Percentiles rank a stretch among this genome's conserved stretches.
These are phyloP conservation scores for Pleurotus ostreatus DNA, from an alignment of 768 basidiomycete species.

Conservation along the genomic window DNA sequence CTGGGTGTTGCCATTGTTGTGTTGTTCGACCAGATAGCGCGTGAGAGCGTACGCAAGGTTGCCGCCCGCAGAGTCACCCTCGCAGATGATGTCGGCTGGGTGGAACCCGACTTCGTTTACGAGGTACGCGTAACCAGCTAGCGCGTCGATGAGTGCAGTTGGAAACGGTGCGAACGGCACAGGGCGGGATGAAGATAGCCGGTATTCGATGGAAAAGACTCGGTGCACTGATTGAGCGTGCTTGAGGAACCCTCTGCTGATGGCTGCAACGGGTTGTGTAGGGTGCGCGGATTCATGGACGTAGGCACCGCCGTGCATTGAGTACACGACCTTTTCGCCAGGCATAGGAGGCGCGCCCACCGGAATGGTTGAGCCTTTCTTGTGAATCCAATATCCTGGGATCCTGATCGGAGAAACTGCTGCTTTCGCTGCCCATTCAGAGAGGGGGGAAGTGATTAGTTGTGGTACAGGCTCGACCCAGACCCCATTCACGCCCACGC, in stretches of 20 bases:
- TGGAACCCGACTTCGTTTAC: constrained; percentile 51
- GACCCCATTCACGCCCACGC: constrained; percentile 38
- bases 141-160: constrained; percentile 68
- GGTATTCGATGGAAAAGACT: constrained; percentile 67
- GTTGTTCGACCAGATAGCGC: constrained; percentile 58
- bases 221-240: constrained; percentile 39
- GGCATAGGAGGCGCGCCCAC: constrained; percentile 34
- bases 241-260: constrained; percentile 44
- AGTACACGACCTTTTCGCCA: constrained; percentile 56
- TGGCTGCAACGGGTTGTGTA: constrained; percentile 36
- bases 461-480: constrained; percentile 45
- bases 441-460: constrained; percentile 39
- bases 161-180: constrained; percentile 60
- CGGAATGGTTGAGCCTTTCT: constrained; percentile 29
- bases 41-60: constrained; percentile 64
- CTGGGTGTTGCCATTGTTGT: constrained; percentile 17
- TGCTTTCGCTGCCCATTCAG: constrained; percentile 33
- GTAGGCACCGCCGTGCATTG: constrained; percentile 65
- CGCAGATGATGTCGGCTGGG: constrained; percentile 57
- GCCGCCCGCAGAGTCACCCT: constrained; percentile 77
- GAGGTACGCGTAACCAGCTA: constrained; percentile 73
- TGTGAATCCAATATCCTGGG: constrained; percentile 57
- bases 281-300: constrained; percentile 54
- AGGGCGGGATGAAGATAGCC: constrained; percentile 39
- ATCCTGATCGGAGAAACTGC: constrained; percentile 37